Base-by-base conservation (phyloP, 352 stramenopile species). In the Phytophthora fragariaefolia region DNA sequence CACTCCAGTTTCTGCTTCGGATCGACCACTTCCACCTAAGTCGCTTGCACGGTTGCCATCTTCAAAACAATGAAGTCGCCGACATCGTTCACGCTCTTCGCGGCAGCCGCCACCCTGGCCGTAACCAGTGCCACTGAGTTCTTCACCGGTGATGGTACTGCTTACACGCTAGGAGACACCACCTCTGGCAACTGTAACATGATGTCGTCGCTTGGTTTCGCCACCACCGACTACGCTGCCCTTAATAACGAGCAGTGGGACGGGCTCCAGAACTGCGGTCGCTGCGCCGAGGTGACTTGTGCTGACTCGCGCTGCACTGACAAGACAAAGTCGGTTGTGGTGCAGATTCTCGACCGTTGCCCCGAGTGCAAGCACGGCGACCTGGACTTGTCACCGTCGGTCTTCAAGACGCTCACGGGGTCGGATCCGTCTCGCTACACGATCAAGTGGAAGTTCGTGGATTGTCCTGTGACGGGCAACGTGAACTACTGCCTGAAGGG, bases 261-360 rank as follows among this genome's bases (percentile, higher is more conserved):
- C 53, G 51, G 64, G 30, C 67, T 76, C 23, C 58, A 52, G 45
- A 76, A 84, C 65, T 87, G 82, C 47, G 79, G 79, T 4, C 79
- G 82, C 18, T 90, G 82, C 49, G 82, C 79, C 22, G 62, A 83
- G 47, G 79, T 88, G 28, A 69, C 65, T 36, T 88, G 77, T 55
- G 59, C 46, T 2, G 82, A 90, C 58, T 27, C 45, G 4, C 60
- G 68, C 3, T 90, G 81, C 50, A 13, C 62, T 9, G 63, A 79
- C 63, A 56, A 71, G 55, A 60, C 49, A 42, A 81, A 59, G 45
- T 72, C 58, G 3, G 59, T 80, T 30, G 61, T 85, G 38, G 73
- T 88, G 30, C 74, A 90, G 63, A 79, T 90, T 51, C 67, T 86
- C 5, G 80, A 90, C 54, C 82, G 78, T 1, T 89, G 82, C 38